phyloP scores from a whole-genome alignment of 768 basidiomycete species.

The Wakefieldia striispora region DNA sequence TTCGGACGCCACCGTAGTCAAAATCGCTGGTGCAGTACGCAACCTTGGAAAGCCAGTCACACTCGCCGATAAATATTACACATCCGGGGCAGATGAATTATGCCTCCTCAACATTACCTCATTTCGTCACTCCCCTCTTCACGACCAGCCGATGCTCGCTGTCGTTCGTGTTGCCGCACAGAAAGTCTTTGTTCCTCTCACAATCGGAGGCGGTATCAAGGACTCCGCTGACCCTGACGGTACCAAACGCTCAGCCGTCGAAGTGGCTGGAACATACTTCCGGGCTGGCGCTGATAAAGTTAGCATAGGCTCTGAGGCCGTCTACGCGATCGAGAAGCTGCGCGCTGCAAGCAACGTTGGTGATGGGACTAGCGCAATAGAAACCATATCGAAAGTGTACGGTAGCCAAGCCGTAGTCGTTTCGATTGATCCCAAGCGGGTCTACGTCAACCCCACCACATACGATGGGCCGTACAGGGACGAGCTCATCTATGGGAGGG shows the following conservation, averaged over 20 bases:
- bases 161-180: constrained; percentile 89
- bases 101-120: constrained; percentile 99
- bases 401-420: constrained; percentile 98
- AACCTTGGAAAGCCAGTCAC: constrained; percentile 98
- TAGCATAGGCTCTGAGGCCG: constrained; percentile 95
- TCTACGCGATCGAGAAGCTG: constrained; percentile 86
- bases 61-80: constrained; percentile 83
- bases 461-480: constrained; percentile 69
- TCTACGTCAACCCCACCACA: constrained; percentile 62
- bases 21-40: constrained; percentile 75
- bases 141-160: constrained; percentile 97
- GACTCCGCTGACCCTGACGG: constrained; percentile 95
- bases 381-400: constrained; percentile 86
- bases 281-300: constrained; percentile 98
- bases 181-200: constrained; percentile 93
- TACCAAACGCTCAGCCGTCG: constrained; percentile 78
- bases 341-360: constrained; percentile 46
- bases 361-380: constrained; percentile 84
- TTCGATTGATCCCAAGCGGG: constrained; percentile 89
- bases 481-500: constrained; percentile 53
- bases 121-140: constrained; percentile 93
- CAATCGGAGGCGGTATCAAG: constrained; percentile 98
- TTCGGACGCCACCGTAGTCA: constrained; percentile 32
- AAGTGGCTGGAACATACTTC: constrained; percentile 96
- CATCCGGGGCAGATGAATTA: constrained; percentile 90